These are phyloP conservation scores for Barbarea vulgaris DNA, from an alignment of 345 rosid genomes.

Conservation along the genomic window DNA sequence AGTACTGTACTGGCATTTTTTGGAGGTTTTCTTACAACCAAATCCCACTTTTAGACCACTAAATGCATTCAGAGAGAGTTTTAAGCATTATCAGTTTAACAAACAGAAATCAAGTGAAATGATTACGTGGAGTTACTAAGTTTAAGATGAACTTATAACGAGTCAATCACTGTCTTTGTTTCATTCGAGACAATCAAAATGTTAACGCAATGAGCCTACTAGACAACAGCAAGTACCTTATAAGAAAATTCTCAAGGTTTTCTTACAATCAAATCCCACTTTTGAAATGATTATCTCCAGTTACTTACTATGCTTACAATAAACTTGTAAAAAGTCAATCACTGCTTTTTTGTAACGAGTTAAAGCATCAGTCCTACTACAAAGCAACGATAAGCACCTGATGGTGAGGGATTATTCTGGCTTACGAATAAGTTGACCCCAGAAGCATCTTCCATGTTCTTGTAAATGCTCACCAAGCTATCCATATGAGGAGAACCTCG, in stretches of 20 bases:
- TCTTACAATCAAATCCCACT: not conserved
- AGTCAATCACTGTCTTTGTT: no score
- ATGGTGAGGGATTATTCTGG: conserved; percentile 48
- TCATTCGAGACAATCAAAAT: no score
- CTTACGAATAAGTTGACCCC: conserved; percentile 63
- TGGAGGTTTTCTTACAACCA: not conserved
- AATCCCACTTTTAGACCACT: not conserved
- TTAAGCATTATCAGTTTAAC: no score
- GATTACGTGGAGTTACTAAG: no score
- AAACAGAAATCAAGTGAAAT: no score
- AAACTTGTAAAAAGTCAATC: not conserved
- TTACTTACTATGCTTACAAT: not conserved
- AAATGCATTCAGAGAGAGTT: not conserved
- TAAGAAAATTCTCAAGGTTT: not conserved
- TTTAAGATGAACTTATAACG: no score
- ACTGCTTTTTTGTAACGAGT: no score
- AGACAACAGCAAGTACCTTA: no score
- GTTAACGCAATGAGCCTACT: no score
- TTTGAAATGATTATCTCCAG: not conserved
- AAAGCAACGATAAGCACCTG: conserved; percentile 41
- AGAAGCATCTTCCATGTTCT: conserved; percentile 86
- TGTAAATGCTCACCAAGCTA: conserved; percentile 81
- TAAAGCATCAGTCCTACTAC: not conserved
- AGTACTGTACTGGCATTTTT: not conserved
- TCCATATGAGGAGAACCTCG: conserved; percentile 96